Percentiles rank a stretch among this genome's conserved stretches.
Conservation (phyloP, 345 rosid genomes). For the Laguncularia racemosa region DNA sequence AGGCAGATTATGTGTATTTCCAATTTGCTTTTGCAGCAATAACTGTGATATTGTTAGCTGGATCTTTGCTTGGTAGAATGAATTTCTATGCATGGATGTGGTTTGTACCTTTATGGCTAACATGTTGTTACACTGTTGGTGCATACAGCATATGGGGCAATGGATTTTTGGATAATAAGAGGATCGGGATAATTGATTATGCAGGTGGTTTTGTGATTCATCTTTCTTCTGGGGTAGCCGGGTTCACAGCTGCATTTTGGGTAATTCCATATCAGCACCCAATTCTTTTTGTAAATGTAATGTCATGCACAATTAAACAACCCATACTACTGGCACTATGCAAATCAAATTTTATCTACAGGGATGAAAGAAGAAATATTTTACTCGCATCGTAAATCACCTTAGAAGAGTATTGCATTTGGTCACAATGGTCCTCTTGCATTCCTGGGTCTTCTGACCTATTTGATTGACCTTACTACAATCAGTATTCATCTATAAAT, state of each 20-base stretch:
- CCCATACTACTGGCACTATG: too few relatives aligned
- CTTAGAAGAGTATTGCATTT: too few relatives aligned
- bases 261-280: conserved; percentile 19
- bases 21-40: conserved; percentile 63
- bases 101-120: conserved; percentile 55
- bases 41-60: conserved; percentile 44
- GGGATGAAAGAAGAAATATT: too few relatives aligned
- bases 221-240: conserved; percentile 68
- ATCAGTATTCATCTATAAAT: neutral
- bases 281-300: neutral
- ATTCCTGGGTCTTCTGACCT: too few relatives aligned
- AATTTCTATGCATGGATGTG: conserved; percentile 63
- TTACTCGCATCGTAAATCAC: too few relatives aligned
- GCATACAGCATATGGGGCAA: conserved; percentile 47
- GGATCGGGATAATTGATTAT: conserved; percentile 32
- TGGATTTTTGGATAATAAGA: conserved; percentile 19
- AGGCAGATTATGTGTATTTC: conserved; percentile 39
- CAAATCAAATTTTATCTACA: too few relatives aligned
- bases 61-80: conserved; percentile 60
- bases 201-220: conserved; percentile 63
- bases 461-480: too few relatives aligned
- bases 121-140: conserved; percentile 38
- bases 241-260: conserved; percentile 64
- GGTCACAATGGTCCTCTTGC: too few relatives aligned
- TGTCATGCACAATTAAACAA: neutral